These are phyloP conservation scores for Suaeda aralocaspica DNA, from an alignment of 148 eudicot species.

Conservation along the genomic window DNA sequence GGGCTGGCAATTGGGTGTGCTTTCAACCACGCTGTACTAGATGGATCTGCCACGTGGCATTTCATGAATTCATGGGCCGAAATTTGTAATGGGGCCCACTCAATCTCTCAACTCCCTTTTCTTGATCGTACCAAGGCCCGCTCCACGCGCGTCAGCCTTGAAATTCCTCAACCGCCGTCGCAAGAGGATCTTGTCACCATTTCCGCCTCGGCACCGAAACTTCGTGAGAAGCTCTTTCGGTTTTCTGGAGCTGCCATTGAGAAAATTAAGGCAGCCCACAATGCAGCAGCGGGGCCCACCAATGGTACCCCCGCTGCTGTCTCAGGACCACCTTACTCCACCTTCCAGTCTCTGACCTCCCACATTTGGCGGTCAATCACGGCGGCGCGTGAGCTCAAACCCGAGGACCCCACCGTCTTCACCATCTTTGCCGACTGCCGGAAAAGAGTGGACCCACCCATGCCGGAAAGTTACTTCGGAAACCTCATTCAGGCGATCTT, in stretches of 20 bases:
- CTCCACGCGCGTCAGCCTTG: constrained; percentile 68
- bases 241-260: constrained; percentile 69
- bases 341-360: constrained; percentile 80
- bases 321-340: constrained; percentile 40
- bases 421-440: constrained; percentile 88
- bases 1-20: constrained; percentile 86
- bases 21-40: constrained; percentile 84
- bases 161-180: constrained; percentile 59
- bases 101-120: constrained; percentile 55
- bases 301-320: constrained; percentile 14
- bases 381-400: constrained; percentile 71
- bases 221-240: constrained; percentile 66
- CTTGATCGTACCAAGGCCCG: constrained; percentile 85
- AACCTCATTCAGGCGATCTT: constrained; percentile 92
- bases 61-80: constrained; percentile 95
- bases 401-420: constrained; percentile 73
- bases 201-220: constrained; percentile 31
- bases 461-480: constrained; percentile 92
- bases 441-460: constrained; percentile 74
- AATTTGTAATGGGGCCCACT: constrained; percentile 50
- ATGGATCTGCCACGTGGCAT: constrained; percentile 97
- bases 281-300: constrained; percentile 26
- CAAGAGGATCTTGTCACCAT: constrained; percentile 22
- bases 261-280: constrained; percentile 52
- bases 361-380: constrained; percentile 84